Base-by-base conservation (phyloP, 2,329 filamentous ascomycete genomes). In the Penicillium freii region DNA sequence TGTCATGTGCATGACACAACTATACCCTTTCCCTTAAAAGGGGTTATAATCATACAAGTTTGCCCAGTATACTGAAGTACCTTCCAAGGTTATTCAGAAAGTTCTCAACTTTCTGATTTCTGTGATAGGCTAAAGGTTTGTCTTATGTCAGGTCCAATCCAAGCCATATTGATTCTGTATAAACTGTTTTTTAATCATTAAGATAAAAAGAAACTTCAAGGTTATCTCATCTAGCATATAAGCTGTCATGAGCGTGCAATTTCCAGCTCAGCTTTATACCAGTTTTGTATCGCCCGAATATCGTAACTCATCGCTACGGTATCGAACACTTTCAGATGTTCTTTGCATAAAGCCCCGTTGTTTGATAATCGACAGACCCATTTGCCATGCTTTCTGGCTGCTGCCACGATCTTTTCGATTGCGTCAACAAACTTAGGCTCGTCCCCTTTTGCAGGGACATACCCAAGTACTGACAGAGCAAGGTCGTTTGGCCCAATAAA, bases 331-430 rank as follows among this genome's bases (percentile, higher is more conserved):
- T 69, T 55, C 47, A 69, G 64, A 15, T 66, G 71, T 60, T 77
- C 70, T 70, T 78, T 80, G 17, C 74, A 72, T 51, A 64, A 57
- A 6, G 66, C 65, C 47, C 77, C 77, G 63, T 81, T 71, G 54
- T 80, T 80, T 1, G 77, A 75, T 70, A 82, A 72, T 2, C 78
- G 73, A 0, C 84, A 87, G 4, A 81, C 82, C 75, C 87, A 88
- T 75, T 89, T 90, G 19, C 85, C 86, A 15, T 87, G 81, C 57
- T 78, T 81, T 51, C 80, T 78, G 4, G 84, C 81, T 2, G 87
- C 86, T 11, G 75, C 75, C 4, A 85, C 75, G 48, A 87, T 79
- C 57, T 78, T 82, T 42, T 78, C 77, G 48, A 89, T 83, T 15
- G 87, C 87, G 23, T 77, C 76, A 25, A 83, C 75, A 59, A 90